Evolutionary conservation across 768 basidiomycete genomes (phyloP).

Genomic region (Pulveroboletus sp.): DNA sequence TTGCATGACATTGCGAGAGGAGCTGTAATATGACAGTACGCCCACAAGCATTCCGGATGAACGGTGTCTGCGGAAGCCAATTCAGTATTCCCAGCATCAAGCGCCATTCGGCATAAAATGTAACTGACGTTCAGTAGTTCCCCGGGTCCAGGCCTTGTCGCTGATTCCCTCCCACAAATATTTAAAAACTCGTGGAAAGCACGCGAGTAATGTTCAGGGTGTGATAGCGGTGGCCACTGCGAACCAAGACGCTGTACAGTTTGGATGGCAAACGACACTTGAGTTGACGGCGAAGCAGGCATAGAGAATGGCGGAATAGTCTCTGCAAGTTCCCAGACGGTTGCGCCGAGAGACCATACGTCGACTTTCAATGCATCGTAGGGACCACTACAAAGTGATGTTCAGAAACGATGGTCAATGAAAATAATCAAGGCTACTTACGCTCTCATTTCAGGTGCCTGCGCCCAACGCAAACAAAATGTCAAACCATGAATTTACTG

Average conservation of each 20-base stretch:
- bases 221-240: conserved; percentile 59
- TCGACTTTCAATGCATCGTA: conserved; percentile 76
- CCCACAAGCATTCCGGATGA: conserved; percentile 65
- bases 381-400: conserved; percentile 41
- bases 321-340: conserved; percentile 79
- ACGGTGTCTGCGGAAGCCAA: conserved; percentile 43
- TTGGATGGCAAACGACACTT: conserved; percentile 32
- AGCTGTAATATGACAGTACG: conserved; percentile 63
- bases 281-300: conserved; percentile 18
- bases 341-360: conserved; percentile 78
- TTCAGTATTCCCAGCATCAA: conserved; percentile 1
- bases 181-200: conserved; percentile 70
- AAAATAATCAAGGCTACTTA: conserved; percentile 31
- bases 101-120: neutral
- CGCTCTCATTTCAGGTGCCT: conserved; percentile 75
- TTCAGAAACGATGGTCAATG: conserved; percentile 3
- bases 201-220: conserved; percentile 58
- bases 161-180: conserved; percentile 58
- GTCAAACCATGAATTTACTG: neutral
- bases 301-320: conserved; percentile 69
- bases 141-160: conserved; percentile 48
- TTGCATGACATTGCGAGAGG: conserved; percentile 60
- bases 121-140: conserved; percentile 55
- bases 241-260: conserved; percentile 43
- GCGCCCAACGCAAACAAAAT: neutral